A percentile compares a stretch with the other conserved stretches of the same genome.
These are phyloP conservation scores for Verticillium nonalfalfae DNA, from an alignment of 2,329 filamentous ascomycete species.

Conservation along the genomic window DNA sequence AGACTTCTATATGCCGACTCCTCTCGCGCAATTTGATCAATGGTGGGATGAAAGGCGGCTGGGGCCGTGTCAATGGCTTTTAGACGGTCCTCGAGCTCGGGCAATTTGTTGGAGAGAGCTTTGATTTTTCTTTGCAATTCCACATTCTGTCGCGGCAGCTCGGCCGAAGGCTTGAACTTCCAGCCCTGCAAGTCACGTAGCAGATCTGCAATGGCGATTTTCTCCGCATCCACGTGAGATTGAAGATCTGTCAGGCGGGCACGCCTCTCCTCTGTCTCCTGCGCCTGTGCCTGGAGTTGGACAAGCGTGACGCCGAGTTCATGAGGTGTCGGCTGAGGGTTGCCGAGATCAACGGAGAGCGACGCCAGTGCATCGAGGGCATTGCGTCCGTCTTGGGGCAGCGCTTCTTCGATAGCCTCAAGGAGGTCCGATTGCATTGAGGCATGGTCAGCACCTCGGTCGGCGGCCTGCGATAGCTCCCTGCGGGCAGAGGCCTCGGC, in stretches of 20 bases:
- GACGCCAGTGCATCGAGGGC: slow-evolving; percentile 53
- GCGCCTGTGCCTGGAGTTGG: slow-evolving; percentile 46
- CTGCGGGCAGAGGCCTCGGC: slow-evolving; percentile 55
- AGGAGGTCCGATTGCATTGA: slow-evolving; percentile 34
- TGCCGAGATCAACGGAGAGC: slow-evolving; percentile 42
- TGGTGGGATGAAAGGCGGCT: slow-evolving; percentile 32
- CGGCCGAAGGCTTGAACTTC: slow-evolving; percentile 46
- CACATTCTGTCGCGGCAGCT: slow-evolving; percentile 63
- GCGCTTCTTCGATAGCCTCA: slow-evolving; percentile 43
- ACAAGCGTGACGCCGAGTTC: slow-evolving; percentile 46
- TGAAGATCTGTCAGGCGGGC: slow-evolving; percentile 51
- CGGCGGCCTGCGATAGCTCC: slow-evolving; percentile 29
- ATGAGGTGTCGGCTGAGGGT: slow-evolving; percentile 39
- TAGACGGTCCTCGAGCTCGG: slow-evolving; percentile 57
- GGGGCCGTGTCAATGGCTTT: slow-evolving; percentile 28
- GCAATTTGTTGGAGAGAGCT: slow-evolving; percentile 56
- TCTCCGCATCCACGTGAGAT: slow-evolving; percentile 46
- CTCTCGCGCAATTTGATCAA: slow-evolving; percentile 52
- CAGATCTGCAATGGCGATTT: slow-evolving; percentile 29
- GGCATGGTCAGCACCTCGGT: slow-evolving; percentile 9
- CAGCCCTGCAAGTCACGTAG: slow-evolving; percentile 35
- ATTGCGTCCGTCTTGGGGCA: slow-evolving; percentile 47
- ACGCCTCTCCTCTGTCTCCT: slow-evolving; percentile 48
- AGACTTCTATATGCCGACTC: slow-evolving; percentile 54
- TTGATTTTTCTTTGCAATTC: slow-evolving; percentile 69